These are phyloP conservation scores for Hyaloscypha variabilis DNA, from an alignment of 495 filamentous ascomycete species.

Conservation along the genomic window DNA sequence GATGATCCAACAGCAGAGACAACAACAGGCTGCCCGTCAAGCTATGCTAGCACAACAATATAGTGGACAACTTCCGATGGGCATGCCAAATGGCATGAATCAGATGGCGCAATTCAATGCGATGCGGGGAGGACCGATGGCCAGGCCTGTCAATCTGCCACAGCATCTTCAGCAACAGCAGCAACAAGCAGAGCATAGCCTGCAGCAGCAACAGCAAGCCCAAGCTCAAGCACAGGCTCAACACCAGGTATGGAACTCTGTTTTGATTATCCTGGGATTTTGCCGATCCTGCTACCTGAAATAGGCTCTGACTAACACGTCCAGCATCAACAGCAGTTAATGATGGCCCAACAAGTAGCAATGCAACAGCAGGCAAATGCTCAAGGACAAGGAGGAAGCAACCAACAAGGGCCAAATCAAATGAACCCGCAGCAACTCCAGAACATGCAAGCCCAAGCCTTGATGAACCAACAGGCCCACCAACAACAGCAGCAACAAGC, in stretches of 20 bases:
- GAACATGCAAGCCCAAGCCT: conserved; percentile 37
- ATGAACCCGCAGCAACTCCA: conserved; percentile 47
- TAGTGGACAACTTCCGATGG: conserved; percentile 49
- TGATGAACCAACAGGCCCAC: conserved; percentile 37
- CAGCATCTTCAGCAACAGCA: conserved; percentile 50
- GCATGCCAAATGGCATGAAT: conserved; percentile 62
- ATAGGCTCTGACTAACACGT: conserved; percentile 14
- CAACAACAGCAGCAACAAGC: conserved; percentile 16
- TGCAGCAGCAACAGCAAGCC: conserved; percentile 30
- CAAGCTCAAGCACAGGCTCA: conserved; percentile 47
- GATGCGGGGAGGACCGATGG: conserved; percentile 45
- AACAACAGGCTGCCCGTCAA: conserved; percentile 50
- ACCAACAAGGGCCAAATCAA: conserved; percentile 33
- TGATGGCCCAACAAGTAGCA: conserved; percentile 42
- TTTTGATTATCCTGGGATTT: neutral
- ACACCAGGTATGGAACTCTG: conserved; percentile 39
- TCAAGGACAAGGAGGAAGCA: conserved; percentile 29
- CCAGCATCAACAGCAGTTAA: conserved; percentile 32
- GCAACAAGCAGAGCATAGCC: conserved; percentile 37
- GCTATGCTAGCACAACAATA: conserved; percentile 45
- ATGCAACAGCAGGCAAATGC: conserved; percentile 36
- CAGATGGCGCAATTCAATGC: conserved; percentile 58
- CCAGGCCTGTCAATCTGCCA: conserved; percentile 41
- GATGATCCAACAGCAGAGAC: conserved; percentile 41
- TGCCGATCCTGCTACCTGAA: neutral